Percentiles rank a stretch among this genome's conserved stretches.
These are phyloP conservation scores for Chaetomiaceae sp. DNA, from an alignment of 2,329 filamentous ascomycete genomes.

Conservation along the genomic window DNA sequence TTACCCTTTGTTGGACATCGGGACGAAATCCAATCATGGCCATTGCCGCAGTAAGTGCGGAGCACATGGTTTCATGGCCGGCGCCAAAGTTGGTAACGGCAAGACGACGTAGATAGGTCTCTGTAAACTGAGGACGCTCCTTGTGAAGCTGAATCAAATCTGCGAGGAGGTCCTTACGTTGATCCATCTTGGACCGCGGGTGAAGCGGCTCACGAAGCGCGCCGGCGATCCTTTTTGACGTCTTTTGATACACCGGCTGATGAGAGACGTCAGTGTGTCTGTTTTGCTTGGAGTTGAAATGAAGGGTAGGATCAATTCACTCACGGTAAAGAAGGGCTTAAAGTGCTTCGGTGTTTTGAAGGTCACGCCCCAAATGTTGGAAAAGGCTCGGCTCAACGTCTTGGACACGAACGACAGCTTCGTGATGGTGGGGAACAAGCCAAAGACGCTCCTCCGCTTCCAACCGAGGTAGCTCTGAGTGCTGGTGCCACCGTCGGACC, in stretches of 20 bases:
- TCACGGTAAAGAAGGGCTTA: slow-evolving; percentile 47
- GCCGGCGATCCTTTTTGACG: slow-evolving; percentile 25
- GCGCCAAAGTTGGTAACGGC: slow-evolving; percentile 53
- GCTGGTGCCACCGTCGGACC: slow-evolving; percentile 46
- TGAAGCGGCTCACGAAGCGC: not conserved
- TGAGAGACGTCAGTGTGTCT: not conserved
- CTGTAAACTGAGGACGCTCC: slow-evolving; percentile 43
- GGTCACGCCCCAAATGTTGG: slow-evolving; percentile 42
- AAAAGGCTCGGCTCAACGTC: slow-evolving; percentile 37
- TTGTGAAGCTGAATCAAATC: slow-evolving; percentile 46
- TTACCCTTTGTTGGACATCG: slow-evolving; percentile 32
- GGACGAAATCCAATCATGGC: slow-evolving; percentile 43
- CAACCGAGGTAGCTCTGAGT: slow-evolving; percentile 46
- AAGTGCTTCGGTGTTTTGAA: slow-evolving; percentile 43
- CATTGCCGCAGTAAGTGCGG: slow-evolving; percentile 47
- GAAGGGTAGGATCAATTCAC: slow-evolving; percentile 11
- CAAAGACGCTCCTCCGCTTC: slow-evolving; percentile 50
- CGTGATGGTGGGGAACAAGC: slow-evolving; percentile 43
- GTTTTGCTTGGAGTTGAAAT: no score
- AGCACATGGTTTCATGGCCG: slow-evolving; percentile 52
- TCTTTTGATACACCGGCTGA: slow-evolving; percentile 30
- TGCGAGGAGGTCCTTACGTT: slow-evolving; percentile 39
- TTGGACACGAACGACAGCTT: slow-evolving; percentile 39
- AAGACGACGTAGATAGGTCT: slow-evolving; percentile 47
- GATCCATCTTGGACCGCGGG: slow-evolving; percentile 18